phyloP scores from a whole-genome alignment of 2,329 filamentous ascomycete species.

The Thelonectria olida region DNA sequence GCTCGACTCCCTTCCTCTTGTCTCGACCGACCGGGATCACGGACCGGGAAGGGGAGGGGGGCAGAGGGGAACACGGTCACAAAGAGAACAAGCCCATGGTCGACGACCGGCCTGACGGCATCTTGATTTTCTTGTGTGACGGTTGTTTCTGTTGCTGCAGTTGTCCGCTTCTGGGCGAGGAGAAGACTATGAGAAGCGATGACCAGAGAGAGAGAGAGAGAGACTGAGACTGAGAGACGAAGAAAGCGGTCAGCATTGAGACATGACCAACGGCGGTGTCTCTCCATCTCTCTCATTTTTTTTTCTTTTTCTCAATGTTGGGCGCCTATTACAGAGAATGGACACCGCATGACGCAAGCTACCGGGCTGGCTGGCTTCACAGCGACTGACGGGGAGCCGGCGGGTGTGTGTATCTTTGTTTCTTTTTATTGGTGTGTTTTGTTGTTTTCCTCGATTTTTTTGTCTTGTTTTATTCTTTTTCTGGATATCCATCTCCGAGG shows the following conservation, averaged over 20 bases:
- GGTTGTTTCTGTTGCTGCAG: constrained; percentile 30
- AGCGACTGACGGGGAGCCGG: not conserved
- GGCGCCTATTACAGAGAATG: constrained; percentile 23
- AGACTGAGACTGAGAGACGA: not conserved
- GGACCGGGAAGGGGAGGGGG: constrained; percentile 1
- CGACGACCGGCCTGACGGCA: constrained; percentile 31
- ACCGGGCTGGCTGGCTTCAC: constrained; percentile 1
- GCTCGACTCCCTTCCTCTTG: not conserved
- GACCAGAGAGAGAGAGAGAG: not conserved
- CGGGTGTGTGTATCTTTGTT: not conserved
- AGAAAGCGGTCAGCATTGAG: constrained; percentile 18
- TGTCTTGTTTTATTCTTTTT: not conserved
- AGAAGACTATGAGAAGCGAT: not conserved
- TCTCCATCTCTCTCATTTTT: not conserved
- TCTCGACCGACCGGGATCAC: constrained; percentile 5
- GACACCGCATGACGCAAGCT: constrained; percentile 21
- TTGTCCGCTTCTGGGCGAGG: constrained; percentile 24
- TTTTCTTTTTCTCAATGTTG: not conserved
- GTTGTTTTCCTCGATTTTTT: not conserved
- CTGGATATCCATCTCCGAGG: not conserved
- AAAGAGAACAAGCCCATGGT: constrained; percentile 17
- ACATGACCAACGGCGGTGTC: not conserved
- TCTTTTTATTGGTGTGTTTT: not conserved
- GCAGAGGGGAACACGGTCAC: not conserved
- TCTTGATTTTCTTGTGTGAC: constrained; percentile 29